Evolutionary conservation across 106 monocot genomes (phyloP).

Genomic region (Chionographis japonica): DNA sequence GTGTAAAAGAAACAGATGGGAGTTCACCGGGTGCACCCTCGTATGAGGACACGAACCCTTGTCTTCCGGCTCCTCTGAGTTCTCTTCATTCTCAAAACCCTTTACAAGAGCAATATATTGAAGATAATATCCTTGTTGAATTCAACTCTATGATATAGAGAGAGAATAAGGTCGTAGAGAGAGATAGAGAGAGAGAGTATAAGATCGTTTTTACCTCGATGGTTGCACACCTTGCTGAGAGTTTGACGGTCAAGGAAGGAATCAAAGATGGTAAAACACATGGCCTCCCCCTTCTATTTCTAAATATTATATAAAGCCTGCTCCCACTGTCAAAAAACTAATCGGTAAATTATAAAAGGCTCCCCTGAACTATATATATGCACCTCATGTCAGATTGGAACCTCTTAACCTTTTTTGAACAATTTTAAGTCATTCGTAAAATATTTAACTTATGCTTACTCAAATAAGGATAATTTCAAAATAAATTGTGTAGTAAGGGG

Average conservation of each 20-base stretch:
- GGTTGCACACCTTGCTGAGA: constrained; percentile 17
- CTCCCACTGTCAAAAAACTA: no score
- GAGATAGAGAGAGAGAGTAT: neutral
- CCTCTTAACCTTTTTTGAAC: no score
- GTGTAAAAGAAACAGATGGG: neutral
- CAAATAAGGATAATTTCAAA: no score
- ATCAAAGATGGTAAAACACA: constrained; percentile 37
- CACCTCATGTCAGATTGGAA: no score
- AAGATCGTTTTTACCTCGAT: constrained; percentile 18
- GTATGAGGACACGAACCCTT: constrained; percentile 37
- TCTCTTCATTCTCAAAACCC: neutral
- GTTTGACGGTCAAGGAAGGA: constrained; percentile 59
- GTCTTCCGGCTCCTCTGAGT: constrained; percentile 27
- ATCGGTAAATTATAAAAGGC: no score
- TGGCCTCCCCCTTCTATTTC: constrained; percentile 9
- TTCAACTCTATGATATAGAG: neutral
- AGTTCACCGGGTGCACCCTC: constrained; percentile 17
- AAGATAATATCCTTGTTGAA: no score
- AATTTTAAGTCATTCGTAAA: no score
- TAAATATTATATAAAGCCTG: neutral
- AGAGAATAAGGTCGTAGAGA: neutral
- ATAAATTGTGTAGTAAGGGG: no score
- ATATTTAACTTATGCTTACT: no score
- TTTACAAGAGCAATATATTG: no score
- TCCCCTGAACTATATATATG: no score